Evolutionary conservation across 352 stramenopile genomes (phyloP), one percentile per base, ranked within the genome.

Genomic region (Globisporangium uncinulatum): DNA sequence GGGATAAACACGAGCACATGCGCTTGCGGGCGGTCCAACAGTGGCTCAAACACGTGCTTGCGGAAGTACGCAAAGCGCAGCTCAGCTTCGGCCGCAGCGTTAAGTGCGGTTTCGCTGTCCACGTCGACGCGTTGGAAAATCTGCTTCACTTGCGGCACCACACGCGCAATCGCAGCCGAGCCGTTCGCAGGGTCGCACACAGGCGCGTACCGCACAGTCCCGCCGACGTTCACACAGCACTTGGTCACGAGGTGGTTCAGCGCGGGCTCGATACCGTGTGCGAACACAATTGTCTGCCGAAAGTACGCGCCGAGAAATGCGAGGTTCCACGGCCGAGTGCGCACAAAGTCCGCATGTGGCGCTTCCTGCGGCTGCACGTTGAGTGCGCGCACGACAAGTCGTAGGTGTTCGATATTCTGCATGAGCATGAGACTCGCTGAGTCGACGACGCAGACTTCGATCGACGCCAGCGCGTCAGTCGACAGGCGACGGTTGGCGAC

Each of bases 371-470:
- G 80, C 55, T 74, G 77, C 8, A 85, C 53, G 48, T 92, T 92
- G 6, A 77, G 63, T 0, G 80, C 78, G 11, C 74, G 76, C 37
- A 92, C 52, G 6, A 92, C 69, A 17, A 71, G 66, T 1, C 79
- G 83, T 51, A 92, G 45, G 56, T 92, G 83, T 20, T 92, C 83
- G 31, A 92, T 59, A 62, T 92, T 92, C 59, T 92, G 83, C 83
- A 92, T 92, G 0, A 80, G 54, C 59, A 92, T 73, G 5, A 92
- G 62, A 61, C 77, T 92, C 19, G 74, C 80, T 14, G 79, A 92
- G 63, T 92, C 83, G 3, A 90, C 67, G n/a, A 92, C 71, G 59
- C 83, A 92, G 5, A 92, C 70, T 61, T 92, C 83, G 49, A 92
- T 89, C 1, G 77, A 83, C 32, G 83, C 88, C 29, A 92, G 56